These are phyloP conservation scores for Dendrobium officinale DNA, from an alignment of 106 monocot species.

Conservation along the genomic window DNA sequence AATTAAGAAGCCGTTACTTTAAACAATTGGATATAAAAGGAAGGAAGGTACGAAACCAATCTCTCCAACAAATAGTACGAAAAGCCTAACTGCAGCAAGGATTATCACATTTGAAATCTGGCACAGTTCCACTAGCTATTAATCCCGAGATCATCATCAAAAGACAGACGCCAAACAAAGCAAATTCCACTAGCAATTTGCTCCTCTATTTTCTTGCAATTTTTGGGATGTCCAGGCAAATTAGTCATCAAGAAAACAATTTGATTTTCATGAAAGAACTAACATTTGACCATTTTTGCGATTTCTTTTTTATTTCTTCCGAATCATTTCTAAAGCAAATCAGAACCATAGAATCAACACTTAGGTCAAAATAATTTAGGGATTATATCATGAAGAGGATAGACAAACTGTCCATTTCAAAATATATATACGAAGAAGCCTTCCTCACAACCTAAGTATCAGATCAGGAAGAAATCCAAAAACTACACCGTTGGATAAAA, in stretches of 20 bases:
- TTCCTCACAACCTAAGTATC: no score
- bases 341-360: constrained; percentile 33
- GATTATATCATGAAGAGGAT: background rate
- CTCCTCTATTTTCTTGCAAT: constrained; percentile 17
- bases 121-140: constrained; percentile 27
- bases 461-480: no score
- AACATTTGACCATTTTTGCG: constrained; percentile 36
- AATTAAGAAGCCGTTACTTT: constrained; percentile 5
- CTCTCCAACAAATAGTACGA: constrained; percentile 63
- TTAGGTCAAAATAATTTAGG: background rate
- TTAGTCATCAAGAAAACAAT: constrained; percentile 29
- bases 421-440: no score
- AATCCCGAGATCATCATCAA: constrained; percentile 58
- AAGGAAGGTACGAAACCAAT: constrained; percentile 71
- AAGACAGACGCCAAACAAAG: constrained; percentile 51
- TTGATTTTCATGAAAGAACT: constrained; percentile 44
- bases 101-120: constrained; percentile 76
- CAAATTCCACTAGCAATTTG: constrained; percentile 84
- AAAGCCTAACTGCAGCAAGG: constrained; percentile 58
- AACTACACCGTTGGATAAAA: no score
- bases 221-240: constrained; percentile 27
- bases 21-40: constrained; percentile 50
- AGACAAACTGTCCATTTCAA: background rate
- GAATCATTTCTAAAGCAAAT: constrained; percentile 11
- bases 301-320: constrained; percentile 32